phyloP scores from a whole-genome alignment of 2,329 filamentous ascomycete genomes.

The Epichloe sylvatica region DNA sequence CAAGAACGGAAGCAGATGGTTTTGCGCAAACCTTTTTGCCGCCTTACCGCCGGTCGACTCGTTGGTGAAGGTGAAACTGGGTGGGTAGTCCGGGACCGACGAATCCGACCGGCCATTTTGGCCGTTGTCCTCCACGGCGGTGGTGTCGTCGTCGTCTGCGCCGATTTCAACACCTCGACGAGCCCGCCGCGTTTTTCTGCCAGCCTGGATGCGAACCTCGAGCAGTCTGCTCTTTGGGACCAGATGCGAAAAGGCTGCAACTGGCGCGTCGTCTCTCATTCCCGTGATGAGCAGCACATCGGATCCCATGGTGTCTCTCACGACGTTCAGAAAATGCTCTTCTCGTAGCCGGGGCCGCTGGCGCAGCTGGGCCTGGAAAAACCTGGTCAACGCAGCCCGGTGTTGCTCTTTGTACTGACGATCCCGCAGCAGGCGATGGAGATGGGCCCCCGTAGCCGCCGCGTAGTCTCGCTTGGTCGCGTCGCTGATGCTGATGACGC shows the following conservation, averaged over 20 bases:
- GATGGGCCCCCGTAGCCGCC: slow-evolving; percentile 28
- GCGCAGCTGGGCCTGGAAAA: slow-evolving; percentile 36
- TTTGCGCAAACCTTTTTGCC: slow-evolving; percentile 26
- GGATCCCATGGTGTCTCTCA: slow-evolving; percentile 25
- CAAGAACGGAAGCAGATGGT: slow-evolving; percentile 14
- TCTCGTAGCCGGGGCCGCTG: slow-evolving; percentile 31
- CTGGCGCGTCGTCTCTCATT: slow-evolving; percentile 46
- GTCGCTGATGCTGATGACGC: slow-evolving; percentile 41
- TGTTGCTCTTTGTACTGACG: slow-evolving; percentile 50
- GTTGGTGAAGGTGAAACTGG: slow-evolving; percentile 38
- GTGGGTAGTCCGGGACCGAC: slow-evolving; percentile 8
- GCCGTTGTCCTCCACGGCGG: neutral
- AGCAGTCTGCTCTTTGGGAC: slow-evolving; percentile 38
- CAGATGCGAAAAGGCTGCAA: slow-evolving; percentile 38
- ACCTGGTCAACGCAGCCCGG: slow-evolving; percentile 35
- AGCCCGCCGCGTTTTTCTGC: slow-evolving; percentile 19
- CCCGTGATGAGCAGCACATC: slow-evolving; percentile 49
- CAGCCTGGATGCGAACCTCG: slow-evolving; percentile 36
- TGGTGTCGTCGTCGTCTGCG: neutral
- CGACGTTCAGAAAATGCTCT: slow-evolving; percentile 35
- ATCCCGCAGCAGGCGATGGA: slow-evolving; percentile 33
- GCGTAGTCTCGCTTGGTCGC: slow-evolving; percentile 44
- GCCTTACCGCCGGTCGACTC: slow-evolving; percentile 25
- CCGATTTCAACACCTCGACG: slow-evolving; percentile 17
- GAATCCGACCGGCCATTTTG: slow-evolving; percentile 10